Evolutionary conservation across 2,329 filamentous ascomycete species (phyloP), one percentile per base, ranked within the genome.

Genomic region (Aspergillus uvarum): DNA sequence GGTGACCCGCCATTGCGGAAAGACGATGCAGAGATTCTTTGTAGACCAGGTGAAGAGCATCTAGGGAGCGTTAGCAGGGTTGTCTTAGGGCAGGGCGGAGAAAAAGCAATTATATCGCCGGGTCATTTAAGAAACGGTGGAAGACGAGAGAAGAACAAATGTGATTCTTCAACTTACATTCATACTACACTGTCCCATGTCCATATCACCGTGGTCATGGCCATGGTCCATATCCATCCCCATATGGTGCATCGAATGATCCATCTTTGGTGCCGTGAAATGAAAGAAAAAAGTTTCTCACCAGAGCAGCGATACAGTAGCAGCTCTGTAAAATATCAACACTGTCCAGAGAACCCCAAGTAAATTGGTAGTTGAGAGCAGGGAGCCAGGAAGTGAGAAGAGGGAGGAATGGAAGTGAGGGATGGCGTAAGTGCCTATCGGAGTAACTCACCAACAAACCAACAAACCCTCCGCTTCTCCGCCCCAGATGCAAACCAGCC

Each of bases 11-110:
- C 95, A 99, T 78, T 88, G 87, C 69, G 84, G 85, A 83, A 98
- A 99, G 76, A 99, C 86, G 77, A 99, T 96, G 84, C 95, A 99
- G 65, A 99, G 91, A 79, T 98, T 90, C 59, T 83, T 86, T 2
- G 93, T 94, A 76, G 92, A 87, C 94, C 94, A 99, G 63, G 92
- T 98, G 82, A 99, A 99, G 67, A 98, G 87, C 94, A 97, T 98
- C 92, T 96, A 68, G 53, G 5, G 35, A 3, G 52, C 63, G 51
- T 67, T 56, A 50, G 44, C n/a, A 21, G 14, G 38, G n/a, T 19
- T n/a, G 38, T 8, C 14, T 44, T 3, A 44, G 11, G 14, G 6
- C 16, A 19, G 38, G 38, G 35, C 21, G n/a, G 16, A 44, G 38
- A 26, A 54, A 24, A 24, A 54, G 22, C 26, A 47, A 22, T 21